Conservation (phyloP, 139 green algal species). For the Micractinium conductrix region DNA sequence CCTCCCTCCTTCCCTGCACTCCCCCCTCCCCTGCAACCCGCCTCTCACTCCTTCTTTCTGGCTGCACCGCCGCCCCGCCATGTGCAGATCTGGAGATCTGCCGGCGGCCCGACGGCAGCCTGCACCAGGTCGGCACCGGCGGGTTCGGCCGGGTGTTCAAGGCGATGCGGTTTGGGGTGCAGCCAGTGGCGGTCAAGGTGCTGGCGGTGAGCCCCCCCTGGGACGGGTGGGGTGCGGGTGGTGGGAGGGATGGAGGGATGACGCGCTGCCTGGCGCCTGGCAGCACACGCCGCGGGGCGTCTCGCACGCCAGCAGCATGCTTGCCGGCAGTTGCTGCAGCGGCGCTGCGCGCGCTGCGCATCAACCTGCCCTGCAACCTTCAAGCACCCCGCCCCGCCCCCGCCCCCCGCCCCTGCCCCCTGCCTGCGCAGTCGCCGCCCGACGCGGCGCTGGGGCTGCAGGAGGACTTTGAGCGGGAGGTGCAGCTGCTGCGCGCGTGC, state of each 20-base stretch:
- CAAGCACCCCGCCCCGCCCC: too few relatives aligned
- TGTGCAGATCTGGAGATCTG: conserved; percentile 31
- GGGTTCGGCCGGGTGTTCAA: conserved; percentile 48
- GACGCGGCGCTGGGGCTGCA: neutral
- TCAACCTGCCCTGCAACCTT: neutral
- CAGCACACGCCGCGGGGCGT: too few relatives aligned
- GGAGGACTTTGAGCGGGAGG: conserved; percentile 25
- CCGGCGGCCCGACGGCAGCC: conserved; percentile 28
- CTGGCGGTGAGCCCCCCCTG: neutral
- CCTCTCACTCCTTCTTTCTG: too few relatives aligned
- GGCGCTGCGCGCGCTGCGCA: too few relatives aligned
- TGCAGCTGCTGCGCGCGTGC: conserved; percentile 36
- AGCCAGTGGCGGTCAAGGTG: neutral
- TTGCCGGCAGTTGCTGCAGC: too few relatives aligned
- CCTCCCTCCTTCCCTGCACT: too few relatives aligned
- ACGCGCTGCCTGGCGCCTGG: too few relatives aligned
- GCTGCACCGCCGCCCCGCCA: too few relatives aligned
- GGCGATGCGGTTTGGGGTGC: conserved; percentile 16
- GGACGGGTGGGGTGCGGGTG: neutral
- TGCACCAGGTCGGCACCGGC: conserved; percentile 47
- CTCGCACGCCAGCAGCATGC: too few relatives aligned
- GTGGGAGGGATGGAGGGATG: neutral
- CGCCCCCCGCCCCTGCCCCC: neutral
- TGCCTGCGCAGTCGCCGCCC: too few relatives aligned
- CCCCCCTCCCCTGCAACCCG: too few relatives aligned